Conservation (phyloP, 257 asterid genomes). For the Ballota nigra region DNA sequence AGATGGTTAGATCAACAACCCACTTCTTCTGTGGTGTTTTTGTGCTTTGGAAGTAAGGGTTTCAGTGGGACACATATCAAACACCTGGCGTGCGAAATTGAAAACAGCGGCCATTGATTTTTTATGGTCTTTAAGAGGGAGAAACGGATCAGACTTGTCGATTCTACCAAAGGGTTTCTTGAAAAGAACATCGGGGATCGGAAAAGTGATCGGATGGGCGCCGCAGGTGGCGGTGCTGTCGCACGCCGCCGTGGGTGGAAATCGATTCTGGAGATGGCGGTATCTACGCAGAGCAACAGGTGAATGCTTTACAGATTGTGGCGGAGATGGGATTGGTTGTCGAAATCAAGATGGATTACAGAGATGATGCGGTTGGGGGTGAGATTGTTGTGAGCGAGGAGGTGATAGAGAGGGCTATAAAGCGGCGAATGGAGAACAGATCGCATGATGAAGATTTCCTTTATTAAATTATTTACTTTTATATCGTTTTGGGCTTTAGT, state of each 20-base stretch:
- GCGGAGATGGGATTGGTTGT: conserved; percentile 38
- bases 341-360: conserved; percentile 31
- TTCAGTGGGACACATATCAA: conserved; percentile 43
- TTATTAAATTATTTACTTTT: no score
- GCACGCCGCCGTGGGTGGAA: conserved; percentile 44
- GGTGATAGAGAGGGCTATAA: conserved; percentile 32
- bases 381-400: conserved; percentile 30
- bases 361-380: not conserved
- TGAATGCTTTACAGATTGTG: conserved; percentile 41
- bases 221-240: conserved; percentile 44
- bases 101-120: conserved; percentile 40
- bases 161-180: conserved; percentile 38
- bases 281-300: conserved; percentile 40
- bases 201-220: conserved; percentile 51
- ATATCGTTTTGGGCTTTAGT: no score
- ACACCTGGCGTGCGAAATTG: conserved; percentile 48
- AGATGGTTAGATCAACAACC: conserved; percentile 42
- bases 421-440: conserved; percentile 31
- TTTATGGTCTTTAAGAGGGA: conserved; percentile 41
- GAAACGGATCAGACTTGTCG: not conserved
- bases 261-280: conserved; percentile 36
- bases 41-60: conserved; percentile 56
- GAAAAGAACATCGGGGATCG: conserved; percentile 24
- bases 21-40: conserved; percentile 35
- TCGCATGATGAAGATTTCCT: no score